Percentiles rank a stretch among this genome's conserved stretches.
Evolutionary conservation across 306 rosid genomes (phyloP).

Genomic region (Casuarina equisetifolia): DNA sequence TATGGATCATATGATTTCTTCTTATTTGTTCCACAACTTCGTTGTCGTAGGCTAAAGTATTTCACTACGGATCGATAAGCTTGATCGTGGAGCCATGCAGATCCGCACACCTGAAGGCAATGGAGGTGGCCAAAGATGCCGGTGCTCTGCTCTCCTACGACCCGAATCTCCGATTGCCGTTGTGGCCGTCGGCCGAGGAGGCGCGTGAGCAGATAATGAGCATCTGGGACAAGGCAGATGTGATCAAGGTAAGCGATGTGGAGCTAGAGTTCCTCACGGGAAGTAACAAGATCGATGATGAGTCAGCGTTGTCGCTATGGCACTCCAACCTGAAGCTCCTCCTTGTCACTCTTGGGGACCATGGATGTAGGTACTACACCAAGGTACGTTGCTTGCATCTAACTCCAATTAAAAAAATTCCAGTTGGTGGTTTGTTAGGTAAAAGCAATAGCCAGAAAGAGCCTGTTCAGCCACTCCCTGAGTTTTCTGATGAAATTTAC

Average conservation of each 20-base stretch:
- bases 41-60: slow-evolving; percentile 63
- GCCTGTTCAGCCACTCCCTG: background rate
- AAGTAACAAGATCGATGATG: slow-evolving; percentile 69
- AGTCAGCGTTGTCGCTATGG: slow-evolving; percentile 73
- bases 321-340: slow-evolving; percentile 80
- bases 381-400: slow-evolving; percentile 46
- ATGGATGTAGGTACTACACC: slow-evolving; percentile 89
- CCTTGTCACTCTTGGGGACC: slow-evolving; percentile 89
- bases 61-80: slow-evolving; percentile 92
- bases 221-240: slow-evolving; percentile 87
- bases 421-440: too few species aligned
- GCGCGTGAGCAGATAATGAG: slow-evolving; percentile 83
- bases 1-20: too few species aligned
- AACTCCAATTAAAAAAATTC: too few species aligned
- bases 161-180: slow-evolving; percentile 73
- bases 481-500: background rate
- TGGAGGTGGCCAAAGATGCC: slow-evolving; percentile 84
- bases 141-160: slow-evolving; percentile 88
- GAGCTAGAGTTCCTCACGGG: slow-evolving; percentile 87
- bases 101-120: slow-evolving; percentile 89
- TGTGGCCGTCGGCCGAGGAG: slow-evolving; percentile 79
- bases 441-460: too few species aligned
- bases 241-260: slow-evolving; percentile 85
- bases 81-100: slow-evolving; percentile 99
- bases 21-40: background rate